Base-by-base conservation (phyloP, 768 basidiomycete species). In the Lepiota brunneoincarnata region DNA sequence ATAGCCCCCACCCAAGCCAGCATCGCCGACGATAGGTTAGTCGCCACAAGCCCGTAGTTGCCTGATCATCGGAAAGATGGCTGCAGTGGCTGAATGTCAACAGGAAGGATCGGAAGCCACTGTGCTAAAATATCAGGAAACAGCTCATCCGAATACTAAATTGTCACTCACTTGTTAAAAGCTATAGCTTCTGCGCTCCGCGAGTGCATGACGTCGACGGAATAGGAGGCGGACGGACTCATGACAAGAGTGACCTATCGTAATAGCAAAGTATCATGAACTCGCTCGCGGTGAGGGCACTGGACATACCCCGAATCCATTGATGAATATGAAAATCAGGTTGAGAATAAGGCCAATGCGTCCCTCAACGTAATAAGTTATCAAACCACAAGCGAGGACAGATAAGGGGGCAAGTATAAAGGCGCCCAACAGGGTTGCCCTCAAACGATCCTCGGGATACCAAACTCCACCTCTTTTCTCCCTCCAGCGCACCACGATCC, bases 371-470 rank as follows among this genome's bases (percentile, higher is more conserved):
- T 75, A 84, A 28, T 71, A 59, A 12, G 75, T 81, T 15, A 76
- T 60, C 2, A 86, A 58, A 0, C 86, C 84, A 0, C 72, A 74
- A 0, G 67, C 44, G 0, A 81, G 61, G 1, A 84, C 64, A 1
- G 84, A 79, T 1, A 83, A 21, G 0, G 87, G 88, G 2, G 77
- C 71, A 26, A 87, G 66, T 11, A 79, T 28, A 0, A 74, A 65
- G 2, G 74, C 75, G 7, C 81, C 80, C 3, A 72, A 57, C 31
- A 81, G 61, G 1, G 78, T 68, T 2, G 75, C 83, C 1, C 81
- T 75, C 21, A 89, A 72, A 6, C 87, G 79, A 58, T 87, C 87
- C 64, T 90, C 87, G 0, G 86, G 86, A 41, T 80, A 76, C 84
- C 82, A 87, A 2, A 69, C 57, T 1, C 84, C 84, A 0, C 74